Evolutionary conservation across 1,284 basidiomycete genomes (phyloP).

Genomic region (Sphagnurus paluster): DNA sequence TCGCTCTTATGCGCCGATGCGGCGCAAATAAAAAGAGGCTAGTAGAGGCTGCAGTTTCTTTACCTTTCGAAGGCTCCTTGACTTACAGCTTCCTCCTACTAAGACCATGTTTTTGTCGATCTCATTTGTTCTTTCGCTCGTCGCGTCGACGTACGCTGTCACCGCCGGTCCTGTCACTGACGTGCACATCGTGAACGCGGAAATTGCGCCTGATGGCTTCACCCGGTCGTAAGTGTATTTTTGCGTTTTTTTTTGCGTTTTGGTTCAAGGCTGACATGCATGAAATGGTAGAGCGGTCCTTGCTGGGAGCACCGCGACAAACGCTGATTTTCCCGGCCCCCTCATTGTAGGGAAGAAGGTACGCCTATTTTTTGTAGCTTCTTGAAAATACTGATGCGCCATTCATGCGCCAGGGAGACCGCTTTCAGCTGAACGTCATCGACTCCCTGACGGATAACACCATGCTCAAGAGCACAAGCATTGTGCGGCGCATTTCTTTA

Average conservation of each 20-base stretch:
- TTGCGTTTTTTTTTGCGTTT: too few relatives aligned
- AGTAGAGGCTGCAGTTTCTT: too few relatives aligned
- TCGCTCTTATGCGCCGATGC: too few relatives aligned
- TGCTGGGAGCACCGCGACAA: constrained; percentile 7
- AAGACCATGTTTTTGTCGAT: too few relatives aligned
- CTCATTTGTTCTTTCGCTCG: too few relatives aligned
- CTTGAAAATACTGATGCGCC: background rate
- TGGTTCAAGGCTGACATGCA: background rate
- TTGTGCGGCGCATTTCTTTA: constrained; percentile 19
- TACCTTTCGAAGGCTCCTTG: too few relatives aligned
- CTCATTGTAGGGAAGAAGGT: constrained; percentile 13
- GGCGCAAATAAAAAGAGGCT: too few relatives aligned
- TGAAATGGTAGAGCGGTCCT: constrained; percentile 5
- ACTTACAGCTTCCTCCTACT: too few relatives aligned
- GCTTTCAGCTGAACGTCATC: constrained; percentile 28
- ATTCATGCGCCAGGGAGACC: constrained; percentile 4
- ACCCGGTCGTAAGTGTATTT: background rate
- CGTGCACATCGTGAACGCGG: too few relatives aligned
- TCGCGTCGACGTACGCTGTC: too few relatives aligned
- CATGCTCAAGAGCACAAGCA: constrained; percentile 28
- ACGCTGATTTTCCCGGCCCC: constrained; percentile 12
- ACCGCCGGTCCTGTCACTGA: too few relatives aligned
- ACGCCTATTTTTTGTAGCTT: background rate
- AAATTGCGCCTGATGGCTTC: background rate
- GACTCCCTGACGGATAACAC: constrained; percentile 26